Conservation (phyloP, 805 yeast species). For the Debaryomyces castellii region DNA sequence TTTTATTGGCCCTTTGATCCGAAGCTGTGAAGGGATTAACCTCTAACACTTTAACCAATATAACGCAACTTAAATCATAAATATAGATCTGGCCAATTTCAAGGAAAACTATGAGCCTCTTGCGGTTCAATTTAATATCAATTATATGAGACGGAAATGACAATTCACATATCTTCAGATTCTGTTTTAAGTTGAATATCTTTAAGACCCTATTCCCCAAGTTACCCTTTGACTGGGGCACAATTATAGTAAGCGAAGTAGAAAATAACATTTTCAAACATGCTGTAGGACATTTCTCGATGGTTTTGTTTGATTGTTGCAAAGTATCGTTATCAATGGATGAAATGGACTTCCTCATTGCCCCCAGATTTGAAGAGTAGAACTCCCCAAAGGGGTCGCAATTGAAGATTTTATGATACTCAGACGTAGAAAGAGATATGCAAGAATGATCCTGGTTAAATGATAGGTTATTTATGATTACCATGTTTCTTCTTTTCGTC, state of each 20-base stretch:
- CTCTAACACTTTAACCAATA: conserved; percentile 52
- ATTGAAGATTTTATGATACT: conserved; percentile 37
- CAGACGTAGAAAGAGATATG: conserved; percentile 33
- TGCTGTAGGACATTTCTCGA: conserved; percentile 23
- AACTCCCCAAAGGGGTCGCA: conserved; percentile 49
- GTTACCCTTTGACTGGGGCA: conserved; percentile 25
- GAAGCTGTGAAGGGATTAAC: conserved; percentile 12
- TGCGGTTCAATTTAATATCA: conserved; percentile 75
- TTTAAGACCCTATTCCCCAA: conserved; percentile 32
- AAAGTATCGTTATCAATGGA: conserved; percentile 6
- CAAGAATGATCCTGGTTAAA: conserved; percentile 45
- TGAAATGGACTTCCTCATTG: conserved; percentile 13
- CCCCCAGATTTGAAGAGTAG: conserved; percentile 21
- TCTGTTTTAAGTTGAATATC: conserved; percentile 41
- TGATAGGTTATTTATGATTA: conserved; percentile 33
- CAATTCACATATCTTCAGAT: conserved; percentile 73
- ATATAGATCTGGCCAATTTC: conserved; percentile 75
- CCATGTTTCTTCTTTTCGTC: conserved; percentile 7
- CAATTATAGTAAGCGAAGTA: conserved; percentile 40
- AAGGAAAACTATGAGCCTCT: conserved; percentile 74
- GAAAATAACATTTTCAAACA: conserved; percentile 40
- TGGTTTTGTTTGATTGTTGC: conserved; percentile 2
- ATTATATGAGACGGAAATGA: conserved; percentile 78
- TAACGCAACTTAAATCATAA: conserved; percentile 89
- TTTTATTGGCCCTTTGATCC: conserved; percentile 4